A percentile compares a stretch with the other conserved stretches of the same genome.
phyloP scores from a whole-genome alignment of 495 filamentous ascomycete species.

The Penicillium cosmopolitanum region DNA sequence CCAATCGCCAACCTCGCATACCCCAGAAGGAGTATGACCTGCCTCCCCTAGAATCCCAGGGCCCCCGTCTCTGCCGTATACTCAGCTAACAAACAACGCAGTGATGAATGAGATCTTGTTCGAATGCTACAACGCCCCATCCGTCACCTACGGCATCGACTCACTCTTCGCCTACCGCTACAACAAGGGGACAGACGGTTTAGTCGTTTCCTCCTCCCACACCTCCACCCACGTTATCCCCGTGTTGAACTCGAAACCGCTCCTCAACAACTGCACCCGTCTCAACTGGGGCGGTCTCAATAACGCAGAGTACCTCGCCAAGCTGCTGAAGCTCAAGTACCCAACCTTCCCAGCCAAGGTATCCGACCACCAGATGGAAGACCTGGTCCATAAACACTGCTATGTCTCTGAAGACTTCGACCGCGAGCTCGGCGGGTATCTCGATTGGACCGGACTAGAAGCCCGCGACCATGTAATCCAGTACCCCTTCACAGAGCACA shows the following conservation, averaged over 20 bases:
- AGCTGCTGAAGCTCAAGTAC: slow-evolving; percentile 91
- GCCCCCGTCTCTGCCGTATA: no score
- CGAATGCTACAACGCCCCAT: slow-evolving; percentile 88
- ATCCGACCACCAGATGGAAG: slow-evolving; percentile 80
- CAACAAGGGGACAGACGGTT: slow-evolving; percentile 84
- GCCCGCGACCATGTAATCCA: slow-evolving; percentile 88
- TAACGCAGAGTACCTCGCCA: slow-evolving; percentile 84
- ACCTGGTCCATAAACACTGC: slow-evolving; percentile 85
- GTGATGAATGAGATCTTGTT: slow-evolving; percentile 97
- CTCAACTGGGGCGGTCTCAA: slow-evolving; percentile 95
- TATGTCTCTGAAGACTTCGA: slow-evolving; percentile 86
- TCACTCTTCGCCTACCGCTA: slow-evolving; percentile 92
- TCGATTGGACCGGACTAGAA: slow-evolving; percentile 89
- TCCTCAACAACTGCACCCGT: slow-evolving; percentile 80
- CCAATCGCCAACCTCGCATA: slow-evolving; percentile 88
- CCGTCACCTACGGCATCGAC: slow-evolving; percentile 91
- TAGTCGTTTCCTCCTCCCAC: slow-evolving; percentile 90
- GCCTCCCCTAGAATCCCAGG: background rate
- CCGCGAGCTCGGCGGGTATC: slow-evolving; percentile 67
- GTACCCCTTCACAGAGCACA: slow-evolving; percentile 89
- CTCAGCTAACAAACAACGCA: slow-evolving; percentile 38
- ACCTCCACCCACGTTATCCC: slow-evolving; percentile 96
- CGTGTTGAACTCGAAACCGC: slow-evolving; percentile 79
- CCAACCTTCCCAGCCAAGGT: slow-evolving; percentile 84
- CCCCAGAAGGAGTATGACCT: slow-evolving; percentile 72